A percentile compares a stretch with the other conserved stretches of the same genome.
Evolutionary conservation across 2,329 filamentous ascomycete species (phyloP).

Genomic region (Diplocarpon mali): DNA sequence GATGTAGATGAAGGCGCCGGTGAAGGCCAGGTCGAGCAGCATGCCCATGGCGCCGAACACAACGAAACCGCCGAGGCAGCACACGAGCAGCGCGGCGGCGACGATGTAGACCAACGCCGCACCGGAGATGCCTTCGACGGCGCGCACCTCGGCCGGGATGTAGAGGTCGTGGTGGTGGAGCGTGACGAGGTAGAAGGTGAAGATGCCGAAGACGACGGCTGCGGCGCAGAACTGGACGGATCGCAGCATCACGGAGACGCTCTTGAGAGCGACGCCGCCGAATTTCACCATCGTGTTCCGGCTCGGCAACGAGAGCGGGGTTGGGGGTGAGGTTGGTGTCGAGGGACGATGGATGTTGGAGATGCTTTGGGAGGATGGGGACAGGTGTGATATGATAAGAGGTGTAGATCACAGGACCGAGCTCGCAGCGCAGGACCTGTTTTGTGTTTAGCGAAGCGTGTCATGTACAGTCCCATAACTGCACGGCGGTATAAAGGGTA

Average conservation of each 20-base stretch:
- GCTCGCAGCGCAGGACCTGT: no score
- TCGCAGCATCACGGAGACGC: slow-evolving; percentile 61
- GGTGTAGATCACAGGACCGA: no score
- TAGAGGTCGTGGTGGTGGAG: slow-evolving; percentile 51
- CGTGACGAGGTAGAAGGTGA: slow-evolving; percentile 74
- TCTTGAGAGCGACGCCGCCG: slow-evolving; percentile 53
- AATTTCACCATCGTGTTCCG: slow-evolving; percentile 40
- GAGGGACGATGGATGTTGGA: no score
- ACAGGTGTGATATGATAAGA: no score
- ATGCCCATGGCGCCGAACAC: slow-evolving; percentile 66
- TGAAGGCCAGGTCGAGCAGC: slow-evolving; percentile 65
- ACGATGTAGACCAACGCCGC: slow-evolving; percentile 64
- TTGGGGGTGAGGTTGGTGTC: no score
- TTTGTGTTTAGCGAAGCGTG: no score
- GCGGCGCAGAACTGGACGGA: slow-evolving; percentile 62
- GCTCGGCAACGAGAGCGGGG: not conserved
- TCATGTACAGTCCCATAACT: no score
- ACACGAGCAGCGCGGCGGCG: slow-evolving; percentile 61
- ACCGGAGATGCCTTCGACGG: slow-evolving; percentile 70
- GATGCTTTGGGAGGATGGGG: no score
- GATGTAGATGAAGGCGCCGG: slow-evolving; percentile 70
- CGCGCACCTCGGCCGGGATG: slow-evolving; percentile 56
- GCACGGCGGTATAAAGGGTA: no score
- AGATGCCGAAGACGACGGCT: slow-evolving; percentile 65
- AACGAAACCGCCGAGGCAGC: slow-evolving; percentile 64